Conservation (phyloP, 2,329 filamentous ascomycete species). For the Penicillium sp. region DNA sequence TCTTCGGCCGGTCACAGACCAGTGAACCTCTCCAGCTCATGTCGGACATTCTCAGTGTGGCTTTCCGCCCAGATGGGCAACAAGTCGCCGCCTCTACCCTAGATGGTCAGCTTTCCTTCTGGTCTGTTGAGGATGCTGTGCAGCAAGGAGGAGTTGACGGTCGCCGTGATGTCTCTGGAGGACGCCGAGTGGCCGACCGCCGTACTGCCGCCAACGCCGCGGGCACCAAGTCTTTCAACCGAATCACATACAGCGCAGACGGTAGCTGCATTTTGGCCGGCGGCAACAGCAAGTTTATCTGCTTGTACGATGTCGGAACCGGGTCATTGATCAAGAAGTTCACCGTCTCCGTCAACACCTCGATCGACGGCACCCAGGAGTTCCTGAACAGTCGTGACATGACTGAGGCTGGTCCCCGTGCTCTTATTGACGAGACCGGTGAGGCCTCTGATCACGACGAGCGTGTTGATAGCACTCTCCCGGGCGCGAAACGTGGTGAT, state of each 20-base stretch:
- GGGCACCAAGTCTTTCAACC: slow-evolving; percentile 81
- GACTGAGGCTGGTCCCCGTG: slow-evolving; percentile 78
- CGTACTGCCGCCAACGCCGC: slow-evolving; percentile 82
- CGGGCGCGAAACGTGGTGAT: slow-evolving; percentile 80
- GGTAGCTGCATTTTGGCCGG: slow-evolving; percentile 81
- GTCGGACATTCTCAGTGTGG: slow-evolving; percentile 77
- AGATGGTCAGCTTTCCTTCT: slow-evolving; percentile 90
- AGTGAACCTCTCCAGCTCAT: slow-evolving; percentile 89
- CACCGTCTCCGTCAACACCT: slow-evolving; percentile 91
- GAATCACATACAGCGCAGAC: slow-evolving; percentile 83
- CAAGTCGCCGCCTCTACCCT: slow-evolving; percentile 87
- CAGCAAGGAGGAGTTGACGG: slow-evolving; percentile 82
- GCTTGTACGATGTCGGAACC: slow-evolving; percentile 86
- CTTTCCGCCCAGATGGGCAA: slow-evolving; percentile 78
- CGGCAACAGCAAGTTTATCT: slow-evolving; percentile 98
- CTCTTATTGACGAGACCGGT: slow-evolving; percentile 75
- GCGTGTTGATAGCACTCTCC: slow-evolving; percentile 66
- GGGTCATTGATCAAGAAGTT: slow-evolving; percentile 89
- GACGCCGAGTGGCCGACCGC: slow-evolving; percentile 77
- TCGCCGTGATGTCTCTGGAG: slow-evolving; percentile 83
- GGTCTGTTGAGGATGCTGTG: slow-evolving; percentile 78
- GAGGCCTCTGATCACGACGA: slow-evolving; percentile 85
- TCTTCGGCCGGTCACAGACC: slow-evolving; percentile 87
- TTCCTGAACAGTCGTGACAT: slow-evolving; percentile 87
- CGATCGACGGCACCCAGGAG: slow-evolving; percentile 88